phyloP scores from a whole-genome alignment of 139 green algal species.

The Trebouxia sp. region DNA sequence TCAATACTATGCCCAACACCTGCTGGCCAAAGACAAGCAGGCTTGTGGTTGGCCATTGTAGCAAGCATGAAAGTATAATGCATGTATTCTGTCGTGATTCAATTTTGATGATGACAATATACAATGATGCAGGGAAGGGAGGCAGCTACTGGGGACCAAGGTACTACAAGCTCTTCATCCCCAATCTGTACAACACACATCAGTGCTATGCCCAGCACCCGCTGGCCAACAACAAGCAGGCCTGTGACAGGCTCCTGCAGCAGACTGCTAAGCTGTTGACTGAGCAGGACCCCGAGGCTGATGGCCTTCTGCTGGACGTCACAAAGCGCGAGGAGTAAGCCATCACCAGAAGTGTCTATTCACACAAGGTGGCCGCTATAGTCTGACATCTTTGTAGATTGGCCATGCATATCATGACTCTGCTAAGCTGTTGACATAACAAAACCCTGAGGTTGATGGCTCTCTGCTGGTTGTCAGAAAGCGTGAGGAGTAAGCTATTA shows the following conservation, averaged over 20 bases:
- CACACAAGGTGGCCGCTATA: too few species aligned
- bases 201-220: conserved; percentile 8
- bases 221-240: background rate
- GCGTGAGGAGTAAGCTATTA: too few species aligned
- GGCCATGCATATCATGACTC: too few species aligned
- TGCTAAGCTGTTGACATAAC: too few species aligned
- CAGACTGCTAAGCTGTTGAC: conserved; percentile 1
- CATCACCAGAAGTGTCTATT: too few species aligned
- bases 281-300: background rate
- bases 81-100: too few species aligned
- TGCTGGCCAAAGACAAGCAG: background rate
- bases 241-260: background rate
- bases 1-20: background rate
- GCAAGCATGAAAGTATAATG: background rate
- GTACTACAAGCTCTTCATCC: background rate
- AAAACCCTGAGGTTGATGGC: too few species aligned
- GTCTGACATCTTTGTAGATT: too few species aligned
- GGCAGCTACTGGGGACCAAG: background rate
- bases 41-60: background rate
- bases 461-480: too few species aligned
- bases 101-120: too few species aligned
- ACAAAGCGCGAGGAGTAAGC: background rate
- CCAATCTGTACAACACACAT: conserved; percentile 25
- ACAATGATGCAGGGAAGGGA: conserved; percentile 1
- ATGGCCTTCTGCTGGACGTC: background rate